phyloP scores from a whole-genome alignment of 2,329 filamentous ascomycete species.

The Penicillium sp. region DNA sequence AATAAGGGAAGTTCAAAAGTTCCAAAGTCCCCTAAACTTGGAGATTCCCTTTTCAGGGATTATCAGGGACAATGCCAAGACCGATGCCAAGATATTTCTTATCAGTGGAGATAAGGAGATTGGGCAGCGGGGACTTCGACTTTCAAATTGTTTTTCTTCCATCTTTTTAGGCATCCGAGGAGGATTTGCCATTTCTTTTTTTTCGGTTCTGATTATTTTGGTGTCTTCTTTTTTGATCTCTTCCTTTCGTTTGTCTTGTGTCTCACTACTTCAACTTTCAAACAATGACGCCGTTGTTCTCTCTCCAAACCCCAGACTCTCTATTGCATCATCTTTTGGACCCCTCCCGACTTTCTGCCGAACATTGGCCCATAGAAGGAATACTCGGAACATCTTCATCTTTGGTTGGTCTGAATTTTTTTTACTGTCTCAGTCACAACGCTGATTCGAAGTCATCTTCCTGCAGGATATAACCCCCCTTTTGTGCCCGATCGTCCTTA shows the following conservation, averaged over 20 bases:
- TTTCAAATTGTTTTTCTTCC: not conserved
- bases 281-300: slow-evolving; percentile 40
- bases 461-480: slow-evolving; percentile 3
- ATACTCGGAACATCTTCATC: slow-evolving; percentile 15
- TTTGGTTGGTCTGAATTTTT: slow-evolving; percentile 5
- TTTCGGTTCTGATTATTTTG: not conserved
- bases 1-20: not conserved
- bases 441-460: slow-evolving; percentile 6
- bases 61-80: slow-evolving; percentile 5
- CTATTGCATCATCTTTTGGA: slow-evolving; percentile 30
- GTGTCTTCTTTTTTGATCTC: not conserved
- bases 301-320: slow-evolving; percentile 26
- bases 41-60: not conserved
- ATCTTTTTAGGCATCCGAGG: slow-evolving; percentile 22
- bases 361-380: slow-evolving; percentile 14
- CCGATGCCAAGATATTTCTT: not conserved
- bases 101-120: not conserved
- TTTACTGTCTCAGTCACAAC: not conserved
- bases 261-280: slow-evolving; percentile 13
- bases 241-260: not conserved
- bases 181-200: not conserved
- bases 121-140: slow-evolving; percentile 3
- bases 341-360: slow-evolving; percentile 19
- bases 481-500: slow-evolving; percentile 17
- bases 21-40: not conserved